Evolutionary conservation across 805 yeast species (phyloP), one percentile per base, ranked within the genome.

Genomic region (Hanseniaspora singularis): DNA sequence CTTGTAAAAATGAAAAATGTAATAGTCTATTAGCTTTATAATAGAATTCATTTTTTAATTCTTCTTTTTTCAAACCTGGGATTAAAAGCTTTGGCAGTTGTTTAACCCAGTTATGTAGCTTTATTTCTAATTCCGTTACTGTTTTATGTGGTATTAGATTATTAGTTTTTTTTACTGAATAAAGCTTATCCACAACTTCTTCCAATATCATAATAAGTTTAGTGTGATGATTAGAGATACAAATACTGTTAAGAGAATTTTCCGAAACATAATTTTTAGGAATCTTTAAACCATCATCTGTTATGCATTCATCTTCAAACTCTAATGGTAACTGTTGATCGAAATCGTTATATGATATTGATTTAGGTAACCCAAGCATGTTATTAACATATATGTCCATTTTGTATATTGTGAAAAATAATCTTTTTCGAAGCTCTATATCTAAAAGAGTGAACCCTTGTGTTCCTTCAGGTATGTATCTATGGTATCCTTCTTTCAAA

Each of bases 321-420:
- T 87, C 95, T 37, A 73, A 65, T 0, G 96, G 96, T 51, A 86
- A 66, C 50, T 79, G 86, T 57, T 86, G 95, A 63, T 86, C 94
- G 53, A 83, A 81, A 54, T 88, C 95, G 51, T 77, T 84, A 51
- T 83, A 87, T 51, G 77, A 72, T 16, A 88, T 74, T 1, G 69
- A 63, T 52, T 89, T 70, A 0, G 96, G 96, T 40, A 87, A 66
- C 0, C 96, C 96, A 52, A 88, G 61, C 74, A 87, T 79, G 3
- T 95, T 83, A 60, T 86, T 85, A 49, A 87, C 83, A 59, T 88
- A 88, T 33, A 86, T 77, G 60, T 88, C 96, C 83, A 87, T 74
- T 59, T 88, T 87, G 61, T 83, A 81, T 50, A 88, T 80, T 0
- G 95, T 83, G 78, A 85, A 87, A 59, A 87, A 87, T 24, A 87